phyloP scores from a whole-genome alignment of 2,329 filamentous ascomycete species.

The Fusarium subtropicale region DNA sequence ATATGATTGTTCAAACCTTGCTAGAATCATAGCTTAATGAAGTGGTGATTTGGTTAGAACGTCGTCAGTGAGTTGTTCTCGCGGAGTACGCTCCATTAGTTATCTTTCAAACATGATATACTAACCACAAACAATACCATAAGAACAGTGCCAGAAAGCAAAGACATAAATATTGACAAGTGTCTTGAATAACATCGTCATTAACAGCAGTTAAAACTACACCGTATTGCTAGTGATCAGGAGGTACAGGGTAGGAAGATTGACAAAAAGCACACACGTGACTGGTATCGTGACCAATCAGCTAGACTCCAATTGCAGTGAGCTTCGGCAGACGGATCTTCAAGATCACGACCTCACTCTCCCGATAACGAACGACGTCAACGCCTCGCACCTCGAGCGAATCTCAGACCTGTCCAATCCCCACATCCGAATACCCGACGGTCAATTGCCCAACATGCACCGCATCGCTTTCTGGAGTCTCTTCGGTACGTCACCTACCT shows the following conservation, averaged over 20 bases:
- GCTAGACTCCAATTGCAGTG: constrained; percentile 43
- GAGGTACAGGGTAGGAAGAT: constrained; percentile 28
- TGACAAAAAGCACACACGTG: constrained; percentile 29
- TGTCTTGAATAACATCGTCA: too few species aligned
- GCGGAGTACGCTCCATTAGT: background rate
- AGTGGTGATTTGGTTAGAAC: too few species aligned
- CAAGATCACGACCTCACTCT: constrained; percentile 46
- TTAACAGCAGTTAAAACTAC: background rate
- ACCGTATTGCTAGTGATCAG: accelerated
- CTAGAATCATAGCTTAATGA: background rate
- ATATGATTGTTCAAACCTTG: background rate
- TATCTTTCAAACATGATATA: background rate
- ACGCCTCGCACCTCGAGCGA: constrained; percentile 39
- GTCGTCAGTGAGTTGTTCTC: background rate
- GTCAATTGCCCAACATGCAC: constrained; percentile 61
- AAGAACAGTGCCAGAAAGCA: too few species aligned
- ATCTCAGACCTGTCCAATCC: constrained; percentile 29
- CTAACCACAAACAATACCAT: background rate
- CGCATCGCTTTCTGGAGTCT: constrained; percentile 85
- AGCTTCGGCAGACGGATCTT: constrained; percentile 44
- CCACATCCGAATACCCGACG: constrained; percentile 32
- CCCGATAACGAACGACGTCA: constrained; percentile 42
- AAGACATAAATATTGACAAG: background rate
- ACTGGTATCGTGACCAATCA: constrained; percentile 41
- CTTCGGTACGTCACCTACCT: constrained; percentile 74